phyloP scores from a whole-genome alignment of 1,284 basidiomycete genomes.

The Tylopilus sp. region DNA sequence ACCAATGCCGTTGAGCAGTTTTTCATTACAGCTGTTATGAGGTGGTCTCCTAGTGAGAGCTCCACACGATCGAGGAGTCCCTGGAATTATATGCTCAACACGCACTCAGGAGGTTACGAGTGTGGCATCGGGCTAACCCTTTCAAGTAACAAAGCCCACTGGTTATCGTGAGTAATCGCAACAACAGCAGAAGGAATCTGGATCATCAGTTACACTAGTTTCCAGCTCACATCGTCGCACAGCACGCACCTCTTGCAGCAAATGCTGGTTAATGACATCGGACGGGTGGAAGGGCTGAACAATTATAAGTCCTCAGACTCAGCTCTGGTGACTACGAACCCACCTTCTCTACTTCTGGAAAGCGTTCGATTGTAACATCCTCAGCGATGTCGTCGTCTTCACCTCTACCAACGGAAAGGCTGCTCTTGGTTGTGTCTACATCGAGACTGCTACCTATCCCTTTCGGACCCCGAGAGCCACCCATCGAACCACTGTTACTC shows the following conservation, averaged over 20 bases:
- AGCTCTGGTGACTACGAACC: background rate
- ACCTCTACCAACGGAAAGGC: background rate
- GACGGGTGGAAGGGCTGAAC: constrained; percentile 15
- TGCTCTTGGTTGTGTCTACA: background rate
- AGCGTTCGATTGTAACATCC: constrained; percentile 2
- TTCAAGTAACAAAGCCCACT: background rate
- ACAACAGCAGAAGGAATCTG: constrained; percentile 9
- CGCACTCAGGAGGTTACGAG: too few species aligned
- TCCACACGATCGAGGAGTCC: constrained; percentile 2
- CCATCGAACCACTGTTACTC: background rate
- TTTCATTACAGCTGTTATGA: background rate
- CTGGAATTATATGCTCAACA: background rate
- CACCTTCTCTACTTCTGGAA: constrained; percentile 13
- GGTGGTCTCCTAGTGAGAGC: background rate
- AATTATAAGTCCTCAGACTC: background rate
- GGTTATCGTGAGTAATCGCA: constrained; percentile 2
- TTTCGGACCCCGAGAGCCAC: background rate
- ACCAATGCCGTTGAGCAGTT: background rate
- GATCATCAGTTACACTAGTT: background rate
- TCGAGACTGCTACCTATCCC: background rate
- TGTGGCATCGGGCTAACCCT: background rate
- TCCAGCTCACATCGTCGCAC: too few species aligned
- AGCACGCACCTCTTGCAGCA: constrained; percentile 8
- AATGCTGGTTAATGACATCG: constrained; percentile 16
- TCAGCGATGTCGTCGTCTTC: background rate